Evolutionary conservation across 2,329 filamentous ascomycete genomes (phyloP).

Genomic region (Aspergillus sclerotialis): DNA sequence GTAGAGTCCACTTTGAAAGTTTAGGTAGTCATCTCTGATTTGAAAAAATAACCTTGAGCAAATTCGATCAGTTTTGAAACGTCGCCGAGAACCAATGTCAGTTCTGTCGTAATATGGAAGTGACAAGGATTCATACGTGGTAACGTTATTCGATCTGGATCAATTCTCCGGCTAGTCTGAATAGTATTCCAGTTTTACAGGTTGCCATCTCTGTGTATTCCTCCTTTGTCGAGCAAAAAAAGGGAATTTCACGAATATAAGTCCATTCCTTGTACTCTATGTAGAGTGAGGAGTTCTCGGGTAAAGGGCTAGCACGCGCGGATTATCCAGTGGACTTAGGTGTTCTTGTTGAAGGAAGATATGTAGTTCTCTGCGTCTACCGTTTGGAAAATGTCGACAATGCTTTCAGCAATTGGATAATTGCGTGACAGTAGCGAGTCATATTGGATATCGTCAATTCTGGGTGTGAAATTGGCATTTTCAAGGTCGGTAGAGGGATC

Average conservation of each 20-base stretch:
- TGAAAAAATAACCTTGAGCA: conserved; percentile 60
- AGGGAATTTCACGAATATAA: conserved; percentile 43
- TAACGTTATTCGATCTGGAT: conserved; percentile 38
- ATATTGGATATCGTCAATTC: conserved; percentile 47
- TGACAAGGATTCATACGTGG: no score
- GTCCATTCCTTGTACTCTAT: conserved; percentile 43
- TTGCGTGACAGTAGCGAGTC: conserved; percentile 42
- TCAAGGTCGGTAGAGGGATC: no score
- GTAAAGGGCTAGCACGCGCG: conserved; percentile 37
- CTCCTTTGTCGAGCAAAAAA: conserved; percentile 39
- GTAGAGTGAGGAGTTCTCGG: conserved; percentile 41
- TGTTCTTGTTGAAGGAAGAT: conserved; percentile 40
- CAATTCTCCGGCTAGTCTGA: conserved; percentile 39
- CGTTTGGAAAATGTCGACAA: conserved; percentile 45
- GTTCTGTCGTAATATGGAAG: no score
- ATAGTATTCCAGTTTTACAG: conserved; percentile 44
- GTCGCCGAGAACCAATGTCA: no score
- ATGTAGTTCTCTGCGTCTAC: conserved; percentile 47
- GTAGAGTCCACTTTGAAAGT: conserved; percentile 67
- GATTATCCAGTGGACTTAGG: conserved; percentile 33
- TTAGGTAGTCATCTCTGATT: conserved; percentile 71
- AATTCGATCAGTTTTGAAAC: conserved; percentile 44
- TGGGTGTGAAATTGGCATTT: conserved; percentile 7
- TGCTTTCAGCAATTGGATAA: conserved; percentile 41
- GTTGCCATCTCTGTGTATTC: conserved; percentile 45